Evolutionary conservation across 495 filamentous ascomycete species (phyloP), one percentile per base, ranked within the genome.

Genomic region (Neurospora sublineolata): DNA sequence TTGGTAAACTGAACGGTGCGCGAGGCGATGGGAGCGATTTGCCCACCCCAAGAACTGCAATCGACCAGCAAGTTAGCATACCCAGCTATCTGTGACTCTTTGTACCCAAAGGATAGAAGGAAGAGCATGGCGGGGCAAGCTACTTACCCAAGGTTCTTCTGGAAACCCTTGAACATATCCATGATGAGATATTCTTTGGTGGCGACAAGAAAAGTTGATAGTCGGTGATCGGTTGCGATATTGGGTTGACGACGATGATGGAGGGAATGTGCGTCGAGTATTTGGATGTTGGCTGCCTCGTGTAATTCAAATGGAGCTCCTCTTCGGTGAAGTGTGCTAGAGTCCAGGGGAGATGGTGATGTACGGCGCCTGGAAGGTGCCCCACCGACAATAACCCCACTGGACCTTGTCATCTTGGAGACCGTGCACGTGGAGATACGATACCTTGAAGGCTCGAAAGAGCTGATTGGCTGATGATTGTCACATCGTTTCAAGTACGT

Each of bases 1-100:
- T 94, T 96, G 80, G 97, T 91, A 85, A 93, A 94, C 84, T 99
- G 95, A 82, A 97, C 93, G 44, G 93, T 97, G 72, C 95, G 92
- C 74, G 92, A 90, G 75, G 94, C 93, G 77, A 97, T 97, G 36
- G 95, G 95, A 74, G 93, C 92, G 83, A 99, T 82, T 73, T 85
- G 83, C 70, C 80, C 81, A 72, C 83, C 82, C 69, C 85, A 78
- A 70, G 76, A 80, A 79, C 84, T 86, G 77, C 46, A 69, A 41
- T 41, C 37, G 23, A 30, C 52, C 3, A 36, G 52, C 52, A 64
- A 64, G 52, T 64, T 33, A 64, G 52, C 52, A 60, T 60, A 60
- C 23, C 52, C n/a, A 60, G 1, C 12, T 64, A 4, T 18, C 52
- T 27, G 52, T 60, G 14, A 33, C 27, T 60, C 23, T 60, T 3